Evolutionary conservation across 2,329 filamentous ascomycete species (phyloP), one percentile per base, ranked within the genome.

Genomic region (Fusarium chuoi): DNA sequence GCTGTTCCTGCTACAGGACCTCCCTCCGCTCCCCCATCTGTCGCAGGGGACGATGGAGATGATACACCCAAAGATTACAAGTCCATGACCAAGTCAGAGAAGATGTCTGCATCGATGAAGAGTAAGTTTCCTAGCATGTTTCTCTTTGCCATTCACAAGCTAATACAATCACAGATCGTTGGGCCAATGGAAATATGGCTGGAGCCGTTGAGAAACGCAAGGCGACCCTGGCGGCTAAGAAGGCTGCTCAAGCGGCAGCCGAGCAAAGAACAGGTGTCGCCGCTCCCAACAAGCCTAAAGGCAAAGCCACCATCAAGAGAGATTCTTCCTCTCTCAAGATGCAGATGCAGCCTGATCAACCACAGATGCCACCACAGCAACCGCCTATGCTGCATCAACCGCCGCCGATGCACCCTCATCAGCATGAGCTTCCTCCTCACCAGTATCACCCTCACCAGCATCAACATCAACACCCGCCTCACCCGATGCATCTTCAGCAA

Each of bases 51-150:
- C 8, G 82, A 82, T 17, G 80, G 77, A 20, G 84, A 85, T 33
- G 84, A 87, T 65, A 76, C 79, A 24, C 78, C 74, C 52, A 90
- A 90, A 81, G 87, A 89, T 59, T 90, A 90, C 75, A 86, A 87
- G 41, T 84, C 86, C 48, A 90, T 90, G 88, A 90, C 88, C 54
- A 91, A 91, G 82, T 89, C 88, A 36, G 89, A 91, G 81, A 91
- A 91, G 84, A 90, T 91, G 89, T 89, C 87, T n/a, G 86, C 85
- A 24, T 90, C 88, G 6, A 91, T 91, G 89, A 89, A 89, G 83
- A 88, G 89, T 90, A 83, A 82, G 86, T 80, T 45, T 52, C 17
- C 54, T 7, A 9, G 1, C 26, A 14, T 4, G 7, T 9, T 54
- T 20, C 28, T 26, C 11, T 51, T 18, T 18, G 45, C 30, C 67